Conservation (phyloP, 768 basidiomycete genomes). For the Suillus weaverae region DNA sequence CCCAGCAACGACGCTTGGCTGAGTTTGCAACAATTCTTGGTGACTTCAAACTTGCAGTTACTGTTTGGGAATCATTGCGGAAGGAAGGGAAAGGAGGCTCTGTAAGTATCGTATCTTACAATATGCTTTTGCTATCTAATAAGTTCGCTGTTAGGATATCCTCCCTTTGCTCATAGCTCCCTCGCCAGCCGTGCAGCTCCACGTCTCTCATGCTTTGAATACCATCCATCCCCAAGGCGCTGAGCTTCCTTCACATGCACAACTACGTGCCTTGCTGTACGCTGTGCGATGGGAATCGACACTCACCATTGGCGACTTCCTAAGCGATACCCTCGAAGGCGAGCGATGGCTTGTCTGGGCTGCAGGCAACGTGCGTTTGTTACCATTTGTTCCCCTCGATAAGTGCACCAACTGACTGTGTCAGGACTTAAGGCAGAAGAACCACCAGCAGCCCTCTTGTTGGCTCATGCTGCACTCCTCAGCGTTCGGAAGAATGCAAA, state of each 20-base stretch:
- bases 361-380: slow-evolving; percentile 67
- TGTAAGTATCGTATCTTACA: slow-evolving; percentile 45
- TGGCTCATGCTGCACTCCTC: slow-evolving; percentile 77
- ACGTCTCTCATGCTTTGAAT: slow-evolving; percentile 62
- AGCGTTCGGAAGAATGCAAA: slow-evolving; percentile 55
- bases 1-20: slow-evolving; percentile 84
- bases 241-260: slow-evolving; percentile 61
- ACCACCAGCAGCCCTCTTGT: slow-evolving; percentile 72
- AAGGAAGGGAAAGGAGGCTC: slow-evolving; percentile 89
- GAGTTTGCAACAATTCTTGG: slow-evolving; percentile 94
- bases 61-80: slow-evolving; percentile 82
- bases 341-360: slow-evolving; percentile 88
- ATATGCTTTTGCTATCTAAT: background rate
- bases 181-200: slow-evolving; percentile 56
- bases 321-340: slow-evolving; percentile 59
- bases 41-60: slow-evolving; percentile 81
- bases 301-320: slow-evolving; percentile 58
- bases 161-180: slow-evolving; percentile 72
- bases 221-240: slow-evolving; percentile 41
- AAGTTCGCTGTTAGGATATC: slow-evolving; percentile 60
- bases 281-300: slow-evolving; percentile 80
- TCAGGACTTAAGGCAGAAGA: slow-evolving; percentile 69
- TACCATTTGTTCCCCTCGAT: slow-evolving; percentile 5
- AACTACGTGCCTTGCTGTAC: slow-evolving; percentile 64
- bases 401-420: slow-evolving; percentile 25